A percentile compares a stretch with the other conserved stretches of the same genome.
phyloP scores from a whole-genome alignment of 148 eudicot genomes.

The Hydrangea macrophylla region DNA sequence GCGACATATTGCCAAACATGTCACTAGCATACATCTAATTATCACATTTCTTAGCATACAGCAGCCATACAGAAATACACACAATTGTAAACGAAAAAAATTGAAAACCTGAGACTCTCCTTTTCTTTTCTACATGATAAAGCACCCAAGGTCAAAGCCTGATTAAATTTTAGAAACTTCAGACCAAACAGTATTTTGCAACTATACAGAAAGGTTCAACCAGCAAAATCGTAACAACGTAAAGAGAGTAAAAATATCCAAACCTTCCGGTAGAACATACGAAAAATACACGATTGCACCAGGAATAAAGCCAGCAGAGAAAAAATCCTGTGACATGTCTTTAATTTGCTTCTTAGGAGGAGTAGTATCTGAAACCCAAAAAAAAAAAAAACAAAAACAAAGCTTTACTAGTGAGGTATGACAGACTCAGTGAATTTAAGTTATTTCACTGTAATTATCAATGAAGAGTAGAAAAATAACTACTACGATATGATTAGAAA shows the following conservation, averaged over 20 bases:
- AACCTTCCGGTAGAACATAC: slow-evolving; percentile 60
- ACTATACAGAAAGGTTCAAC: not conserved
- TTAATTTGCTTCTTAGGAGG: slow-evolving; percentile 85
- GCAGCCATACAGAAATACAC: no score
- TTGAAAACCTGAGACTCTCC: no score
- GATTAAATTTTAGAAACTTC: not conserved
- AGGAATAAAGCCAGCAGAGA: slow-evolving; percentile 87
- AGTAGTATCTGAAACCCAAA: slow-evolving; percentile 58
- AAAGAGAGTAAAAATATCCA: slow-evolving; percentile 2
- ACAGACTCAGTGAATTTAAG: not conserved
- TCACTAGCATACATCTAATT: not conserved
- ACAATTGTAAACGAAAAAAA: no score
- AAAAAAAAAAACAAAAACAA: slow-evolving; percentile 12
- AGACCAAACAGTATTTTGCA: not conserved
- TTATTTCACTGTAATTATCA: not conserved
- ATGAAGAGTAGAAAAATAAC: not conserved
- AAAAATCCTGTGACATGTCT: slow-evolving; percentile 67
- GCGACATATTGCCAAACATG: not conserved
- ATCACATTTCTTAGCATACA: not conserved
- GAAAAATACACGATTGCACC: slow-evolving; percentile 92
- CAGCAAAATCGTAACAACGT: not conserved
- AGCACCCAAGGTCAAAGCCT: no score
- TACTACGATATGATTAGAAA: not conserved
- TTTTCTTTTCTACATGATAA: no score
- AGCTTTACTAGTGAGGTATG: not conserved